Conservation (phyloP, 2,329 filamentous ascomycete genomes). For the Trichoderma sp. region DNA sequence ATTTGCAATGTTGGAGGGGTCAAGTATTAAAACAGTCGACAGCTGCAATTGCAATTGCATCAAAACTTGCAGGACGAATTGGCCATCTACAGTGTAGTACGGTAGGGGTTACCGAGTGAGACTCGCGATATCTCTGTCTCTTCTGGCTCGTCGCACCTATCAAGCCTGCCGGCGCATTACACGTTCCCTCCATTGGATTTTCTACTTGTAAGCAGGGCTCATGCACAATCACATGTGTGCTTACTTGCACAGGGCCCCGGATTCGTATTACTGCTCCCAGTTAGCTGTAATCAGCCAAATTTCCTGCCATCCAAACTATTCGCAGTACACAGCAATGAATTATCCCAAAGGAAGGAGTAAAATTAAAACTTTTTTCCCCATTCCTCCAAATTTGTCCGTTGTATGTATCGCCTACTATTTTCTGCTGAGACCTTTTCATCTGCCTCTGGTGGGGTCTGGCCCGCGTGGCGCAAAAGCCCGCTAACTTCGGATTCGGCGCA, state of each 20-base stretch:
- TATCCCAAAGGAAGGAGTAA: neutral
- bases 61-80: neutral
- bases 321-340: neutral
- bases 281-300: neutral
- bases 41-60: neutral
- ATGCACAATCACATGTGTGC: neutral
- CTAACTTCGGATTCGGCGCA: neutral
- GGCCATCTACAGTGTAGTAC: neutral
- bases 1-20: neutral
- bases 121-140: neutral
- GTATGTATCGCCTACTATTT: neutral
- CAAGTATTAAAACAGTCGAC: neutral
- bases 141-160: neutral
- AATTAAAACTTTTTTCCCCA: neutral
- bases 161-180: neutral
- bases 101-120: neutral
- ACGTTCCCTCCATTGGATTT: neutral
- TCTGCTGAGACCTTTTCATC: neutral
- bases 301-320: neutral
- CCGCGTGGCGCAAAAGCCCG: conserved; percentile 8
- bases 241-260: neutral
- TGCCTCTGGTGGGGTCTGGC: neutral
- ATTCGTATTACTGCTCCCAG: neutral
- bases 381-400: neutral
- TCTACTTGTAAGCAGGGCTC: neutral